These are phyloP conservation scores for Aspergillus transmontanensis DNA, from an alignment of 2,329 filamentous ascomycete genomes.

Conservation along the genomic window DNA sequence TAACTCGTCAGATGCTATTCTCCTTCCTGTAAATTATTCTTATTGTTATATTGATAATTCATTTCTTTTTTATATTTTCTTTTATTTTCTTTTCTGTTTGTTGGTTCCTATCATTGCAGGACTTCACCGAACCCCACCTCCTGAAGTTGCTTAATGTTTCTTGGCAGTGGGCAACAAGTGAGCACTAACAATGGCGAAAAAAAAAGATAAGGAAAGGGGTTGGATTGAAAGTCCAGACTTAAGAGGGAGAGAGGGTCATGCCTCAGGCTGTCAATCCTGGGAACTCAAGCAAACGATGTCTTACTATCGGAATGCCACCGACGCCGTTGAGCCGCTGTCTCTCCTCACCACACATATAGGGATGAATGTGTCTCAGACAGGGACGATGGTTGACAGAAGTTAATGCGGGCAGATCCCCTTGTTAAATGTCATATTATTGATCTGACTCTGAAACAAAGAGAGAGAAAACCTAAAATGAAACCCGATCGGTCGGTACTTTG, in stretches of 20 bases:
- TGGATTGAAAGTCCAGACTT: not conserved
- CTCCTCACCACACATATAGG: not conserved
- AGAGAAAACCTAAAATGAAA: not conserved
- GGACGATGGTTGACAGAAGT: not conserved
- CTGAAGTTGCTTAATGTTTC: slow-evolving; percentile 1
- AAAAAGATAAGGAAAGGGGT: not conserved
- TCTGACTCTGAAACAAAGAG: not conserved
- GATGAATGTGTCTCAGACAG: slow-evolving; percentile 1
- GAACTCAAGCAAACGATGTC: not conserved
- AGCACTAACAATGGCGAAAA: not conserved
- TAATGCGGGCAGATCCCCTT: not conserved
- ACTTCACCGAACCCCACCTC: not conserved
- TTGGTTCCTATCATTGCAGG: slow-evolving; percentile 1
- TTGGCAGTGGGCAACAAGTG: slow-evolving; percentile 1
- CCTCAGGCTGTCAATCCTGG: not conserved
- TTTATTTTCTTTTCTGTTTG: not conserved
- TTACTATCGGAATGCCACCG: not conserved
- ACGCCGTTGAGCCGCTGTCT: not conserved
- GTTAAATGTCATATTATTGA: not conserved
- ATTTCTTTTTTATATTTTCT: not conserved
- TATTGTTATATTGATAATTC: not conserved
- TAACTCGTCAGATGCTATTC: not conserved
- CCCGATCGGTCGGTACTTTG: not conserved
- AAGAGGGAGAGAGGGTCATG: not conserved
- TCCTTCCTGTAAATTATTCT: not conserved